Base-by-base conservation (phyloP, 176 grass and related monocot species). In the Oryza officinalis region DNA sequence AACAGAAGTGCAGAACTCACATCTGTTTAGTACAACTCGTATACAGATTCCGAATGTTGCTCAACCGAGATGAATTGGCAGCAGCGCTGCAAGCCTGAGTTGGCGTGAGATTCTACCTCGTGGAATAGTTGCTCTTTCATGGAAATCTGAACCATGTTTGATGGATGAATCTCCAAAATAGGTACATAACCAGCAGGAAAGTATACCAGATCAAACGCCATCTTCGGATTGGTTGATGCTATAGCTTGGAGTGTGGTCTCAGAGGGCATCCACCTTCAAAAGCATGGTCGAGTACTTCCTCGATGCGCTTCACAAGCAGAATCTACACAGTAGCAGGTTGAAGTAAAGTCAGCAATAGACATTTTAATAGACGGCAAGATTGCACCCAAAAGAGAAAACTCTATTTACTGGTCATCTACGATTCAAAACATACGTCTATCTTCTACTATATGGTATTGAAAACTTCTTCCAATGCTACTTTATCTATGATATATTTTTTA, bases 201-300 rank as follows among this genome's bases (percentile, higher is more conserved):
- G 37, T 38, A 82, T 23, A 78, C 33, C 73, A 68, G 49, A 73
- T 40, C 44, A 83, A 71, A 67, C 2, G 13, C 13, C 47, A 32
- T 20, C 13, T 43, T 59, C 23, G 46, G 23, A 59, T 67, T 77
- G 66, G 30, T 46, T 18, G 33, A 22, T 84, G 89, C 78, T 96
- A 99, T 65, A 99, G 75, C 79, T 87, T 99, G 33, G 96, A 91
- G 17, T 20, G 86, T 26, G 88, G 87, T 43, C 89, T 92, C 81
- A 90, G 69, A 2, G 78, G 84, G 27, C 88, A 90, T 87, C 93
- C 91, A 52, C 82, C 94, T 89, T 99, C 96, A 0, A 99, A 96
- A 85, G 96, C 96, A 22, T 99, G 93, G 49, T 87, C 86, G 27
- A 99, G 93, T 64, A 99, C 96, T 81, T 96, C 96, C 71, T 99